Conservation (phyloP, 2,329 filamentous ascomycete genomes). For the Capronia coronata region DNA sequence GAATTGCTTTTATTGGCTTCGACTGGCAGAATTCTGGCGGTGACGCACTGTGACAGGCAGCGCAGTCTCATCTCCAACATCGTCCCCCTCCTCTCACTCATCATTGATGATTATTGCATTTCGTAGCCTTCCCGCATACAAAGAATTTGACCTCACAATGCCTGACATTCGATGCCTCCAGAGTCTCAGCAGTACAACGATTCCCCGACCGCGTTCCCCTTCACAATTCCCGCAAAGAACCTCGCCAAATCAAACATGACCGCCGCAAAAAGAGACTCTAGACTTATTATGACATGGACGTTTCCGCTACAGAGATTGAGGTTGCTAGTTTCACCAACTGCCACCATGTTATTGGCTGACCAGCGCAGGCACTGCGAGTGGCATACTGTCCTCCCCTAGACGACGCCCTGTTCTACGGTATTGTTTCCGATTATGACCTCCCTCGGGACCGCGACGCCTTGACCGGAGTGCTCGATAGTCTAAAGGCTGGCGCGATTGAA, state of each 20-base stretch:
- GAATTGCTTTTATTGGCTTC: too few relatives aligned
- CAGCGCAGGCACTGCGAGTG: constrained; percentile 37
- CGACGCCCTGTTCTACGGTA: constrained; percentile 67
- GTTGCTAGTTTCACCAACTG: background rate
- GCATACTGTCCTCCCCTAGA: constrained; percentile 71
- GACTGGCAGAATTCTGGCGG: background rate
- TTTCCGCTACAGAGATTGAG: constrained; percentile 8
- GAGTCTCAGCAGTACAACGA: background rate
- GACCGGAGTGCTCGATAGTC: constrained; percentile 53
- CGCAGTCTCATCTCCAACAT: background rate
- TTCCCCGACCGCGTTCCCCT: background rate
- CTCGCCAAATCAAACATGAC: constrained; percentile 11
- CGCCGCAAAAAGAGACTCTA: background rate
- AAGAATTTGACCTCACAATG: background rate
- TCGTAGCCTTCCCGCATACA: background rate
- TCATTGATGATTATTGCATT: background rate
- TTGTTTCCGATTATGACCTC: constrained; percentile 68
- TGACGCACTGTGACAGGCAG: background rate
- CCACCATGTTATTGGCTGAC: constrained; percentile 5
- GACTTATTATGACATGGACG: constrained; percentile 10
- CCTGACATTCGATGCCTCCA: background rate
- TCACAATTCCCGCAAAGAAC: background rate
- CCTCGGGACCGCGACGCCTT: constrained; percentile 46
- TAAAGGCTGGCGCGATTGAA: constrained; percentile 57
- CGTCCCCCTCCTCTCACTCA: background rate